These are phyloP conservation scores for Fonsecaea pedrosoi DNA, from an alignment of 2,329 filamentous ascomycete genomes.

Conservation along the genomic window DNA sequence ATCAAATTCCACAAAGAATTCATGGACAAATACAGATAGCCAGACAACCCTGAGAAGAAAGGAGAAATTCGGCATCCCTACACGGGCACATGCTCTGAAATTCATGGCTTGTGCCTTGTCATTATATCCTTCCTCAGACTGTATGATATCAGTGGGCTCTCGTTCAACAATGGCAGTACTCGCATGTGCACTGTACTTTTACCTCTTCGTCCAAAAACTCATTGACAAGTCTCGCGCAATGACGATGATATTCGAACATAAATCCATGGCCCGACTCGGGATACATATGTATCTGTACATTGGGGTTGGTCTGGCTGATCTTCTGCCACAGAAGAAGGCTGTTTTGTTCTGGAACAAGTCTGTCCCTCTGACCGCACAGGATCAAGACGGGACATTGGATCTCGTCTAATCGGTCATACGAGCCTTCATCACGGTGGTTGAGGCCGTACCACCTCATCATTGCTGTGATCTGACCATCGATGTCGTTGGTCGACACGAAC, in stretches of 20 bases:
- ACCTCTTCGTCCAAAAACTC: slow-evolving; percentile 13
- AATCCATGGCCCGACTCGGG: slow-evolving; percentile 16
- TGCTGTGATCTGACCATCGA: slow-evolving; percentile 4
- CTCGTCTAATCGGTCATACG: slow-evolving; percentile 17
- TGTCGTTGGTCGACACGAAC: slow-evolving; percentile 2
- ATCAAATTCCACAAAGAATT: slow-evolving; percentile 91
- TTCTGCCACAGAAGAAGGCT: slow-evolving; percentile 18
- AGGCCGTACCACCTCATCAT: slow-evolving; percentile 5
- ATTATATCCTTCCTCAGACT: not conserved
- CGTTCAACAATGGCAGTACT: slow-evolving; percentile 12
- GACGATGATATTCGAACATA: slow-evolving; percentile 12
- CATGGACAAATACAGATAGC: slow-evolving; percentile 74
- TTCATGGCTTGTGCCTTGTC: not conserved
- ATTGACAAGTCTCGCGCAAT: slow-evolving; percentile 17
- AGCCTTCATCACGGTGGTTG: slow-evolving; percentile 9
- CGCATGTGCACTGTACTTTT: slow-evolving; percentile 7
- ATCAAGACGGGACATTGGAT: slow-evolving; percentile 12
- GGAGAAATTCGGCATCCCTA: not conserved
- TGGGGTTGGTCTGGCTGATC: slow-evolving; percentile 9
- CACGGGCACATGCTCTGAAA: not conserved
- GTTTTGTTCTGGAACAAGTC: slow-evolving; percentile 7
- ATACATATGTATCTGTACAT: slow-evolving; percentile 10
- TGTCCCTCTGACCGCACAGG: slow-evolving; percentile 6
- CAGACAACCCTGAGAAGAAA: not conserved
- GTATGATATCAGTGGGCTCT: slow-evolving; percentile 5